phyloP scores from a whole-genome alignment of 202 grass and related monocot species.

The Eragrostis tef region DNA sequence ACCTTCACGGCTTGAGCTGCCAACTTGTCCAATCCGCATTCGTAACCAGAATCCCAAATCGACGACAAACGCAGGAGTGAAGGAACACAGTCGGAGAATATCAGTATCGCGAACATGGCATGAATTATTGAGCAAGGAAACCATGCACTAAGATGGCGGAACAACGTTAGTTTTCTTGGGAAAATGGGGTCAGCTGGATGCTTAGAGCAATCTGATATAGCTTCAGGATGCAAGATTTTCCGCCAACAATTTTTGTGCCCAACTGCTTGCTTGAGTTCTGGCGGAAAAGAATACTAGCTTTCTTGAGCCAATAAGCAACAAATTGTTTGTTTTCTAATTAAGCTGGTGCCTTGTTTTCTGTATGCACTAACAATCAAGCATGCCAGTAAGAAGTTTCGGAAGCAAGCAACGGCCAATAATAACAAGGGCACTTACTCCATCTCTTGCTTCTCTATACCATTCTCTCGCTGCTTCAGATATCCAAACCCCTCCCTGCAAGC shows the following conservation, averaged over 20 bases:
- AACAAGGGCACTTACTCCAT: slow-evolving; percentile 35
- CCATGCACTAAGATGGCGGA: background rate
- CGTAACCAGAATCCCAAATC: background rate
- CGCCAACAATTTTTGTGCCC: background rate
- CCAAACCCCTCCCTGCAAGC: slow-evolving; percentile 46
- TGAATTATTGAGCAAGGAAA: background rate
- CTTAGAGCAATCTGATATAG: slow-evolving; percentile 9
- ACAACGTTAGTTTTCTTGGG: background rate
- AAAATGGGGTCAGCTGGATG: background rate
- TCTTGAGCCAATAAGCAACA: slow-evolving; percentile 36
- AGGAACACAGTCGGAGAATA: background rate
- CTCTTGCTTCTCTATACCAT: slow-evolving; percentile 54
- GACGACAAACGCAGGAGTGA: background rate
- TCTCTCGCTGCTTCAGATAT: slow-evolving; percentile 46
- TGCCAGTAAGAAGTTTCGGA: slow-evolving; percentile 31
- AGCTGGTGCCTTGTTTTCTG: background rate
- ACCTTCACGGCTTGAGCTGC: slow-evolving; percentile 14
- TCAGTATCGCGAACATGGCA: background rate
- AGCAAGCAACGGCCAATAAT: slow-evolving; percentile 38
- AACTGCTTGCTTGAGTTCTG: slow-evolving; percentile 13
- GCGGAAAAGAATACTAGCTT: slow-evolving; percentile 38
- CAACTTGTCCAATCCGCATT: slow-evolving; percentile 11
- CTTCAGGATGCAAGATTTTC: slow-evolving; percentile 22
- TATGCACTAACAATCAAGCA: slow-evolving; percentile 33
- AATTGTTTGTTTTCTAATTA: slow-evolving; percentile 13